phyloP scores from a whole-genome alignment of 495 filamentous ascomycete species.

The Podospora comata region DNA sequence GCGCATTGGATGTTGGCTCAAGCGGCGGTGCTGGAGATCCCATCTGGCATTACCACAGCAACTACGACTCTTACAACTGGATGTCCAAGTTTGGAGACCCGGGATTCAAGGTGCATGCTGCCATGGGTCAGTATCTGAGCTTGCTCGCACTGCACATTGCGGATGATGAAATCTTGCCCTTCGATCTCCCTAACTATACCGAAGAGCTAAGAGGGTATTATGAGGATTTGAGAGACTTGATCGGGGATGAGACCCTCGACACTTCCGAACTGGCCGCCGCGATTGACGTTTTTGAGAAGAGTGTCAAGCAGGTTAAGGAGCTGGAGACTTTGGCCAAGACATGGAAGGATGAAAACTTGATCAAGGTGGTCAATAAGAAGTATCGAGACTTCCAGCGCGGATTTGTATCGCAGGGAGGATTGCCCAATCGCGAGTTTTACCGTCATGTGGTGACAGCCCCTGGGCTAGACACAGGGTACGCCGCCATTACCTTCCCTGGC shows the following conservation, averaged over 20 bases:
- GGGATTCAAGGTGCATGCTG: conserved; percentile 68
- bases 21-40: conserved; percentile 43
- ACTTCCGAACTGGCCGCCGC: conserved; percentile 40
- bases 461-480: conserved; percentile 38
- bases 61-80: conserved; percentile 83
- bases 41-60: conserved; percentile 72
- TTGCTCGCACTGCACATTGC: conserved; percentile 73
- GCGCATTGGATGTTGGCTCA: conserved; percentile 77
- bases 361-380: conserved; percentile 59
- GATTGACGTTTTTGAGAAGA: conserved; percentile 9
- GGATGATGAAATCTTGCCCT: conserved; percentile 69
- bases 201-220: conserved; percentile 58
- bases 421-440: conserved; percentile 78
- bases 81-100: conserved; percentile 75
- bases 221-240: conserved; percentile 55
- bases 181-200: conserved; percentile 69
- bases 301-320: background rate
- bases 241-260: conserved; percentile 53
- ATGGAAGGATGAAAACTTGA: conserved; percentile 60
- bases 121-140: conserved; percentile 68
- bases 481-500: conserved; percentile 64
- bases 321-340: conserved; percentile 51
- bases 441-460: conserved; percentile 83
- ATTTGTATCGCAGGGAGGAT: conserved; percentile 70
- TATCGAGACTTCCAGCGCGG: conserved; percentile 72